Conservation (phyloP, 169 alveolate genomes). For the Babesia ovata region DNA sequence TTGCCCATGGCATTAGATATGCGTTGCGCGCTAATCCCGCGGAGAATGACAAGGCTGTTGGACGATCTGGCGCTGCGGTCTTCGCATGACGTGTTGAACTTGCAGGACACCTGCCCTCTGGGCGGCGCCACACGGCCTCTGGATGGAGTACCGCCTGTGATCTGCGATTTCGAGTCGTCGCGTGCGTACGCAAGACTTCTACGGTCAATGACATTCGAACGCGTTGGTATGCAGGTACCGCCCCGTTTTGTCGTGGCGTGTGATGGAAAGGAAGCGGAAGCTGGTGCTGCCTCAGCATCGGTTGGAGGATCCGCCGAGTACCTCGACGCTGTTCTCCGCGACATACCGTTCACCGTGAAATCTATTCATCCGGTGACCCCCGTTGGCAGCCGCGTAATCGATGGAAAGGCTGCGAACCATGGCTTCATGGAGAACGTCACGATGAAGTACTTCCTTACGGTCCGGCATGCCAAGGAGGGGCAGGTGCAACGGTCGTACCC, state of each 20-base stretch:
- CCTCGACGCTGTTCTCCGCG: slow-evolving; percentile 52
- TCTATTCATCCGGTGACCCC: slow-evolving; percentile 11
- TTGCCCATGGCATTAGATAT: slow-evolving; percentile 1
- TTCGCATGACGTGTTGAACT: neutral
- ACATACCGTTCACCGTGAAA: slow-evolving; percentile 44
- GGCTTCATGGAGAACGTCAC: neutral
- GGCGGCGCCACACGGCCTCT: slow-evolving; percentile 38
- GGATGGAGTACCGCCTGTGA: slow-evolving; percentile 77
- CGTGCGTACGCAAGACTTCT: slow-evolving; percentile 73
- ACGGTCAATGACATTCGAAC: slow-evolving; percentile 72
- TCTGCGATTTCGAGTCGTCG: slow-evolving; percentile 71
- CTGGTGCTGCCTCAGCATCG: slow-evolving; percentile 52
- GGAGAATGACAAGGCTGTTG: neutral
- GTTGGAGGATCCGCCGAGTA: slow-evolving; percentile 43
- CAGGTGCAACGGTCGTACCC: slow-evolving; percentile 60
- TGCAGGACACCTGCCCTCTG: slow-evolving; percentile 13
- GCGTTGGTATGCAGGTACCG: slow-evolving; percentile 80
- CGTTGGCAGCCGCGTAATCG: neutral
- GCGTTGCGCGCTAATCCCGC: slow-evolving; percentile 7
- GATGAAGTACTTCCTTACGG: slow-evolving; percentile 61
- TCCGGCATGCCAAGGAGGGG: slow-evolving; percentile 22
- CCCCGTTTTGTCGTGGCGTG: slow-evolving; percentile 80
- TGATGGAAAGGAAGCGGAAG: slow-evolving; percentile 77
- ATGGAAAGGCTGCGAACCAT: neutral
- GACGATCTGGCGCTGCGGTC: slow-evolving; percentile 6